Conservation (phyloP, 2,329 filamentous ascomycete genomes). For the Coniochaeta sp. region DNA sequence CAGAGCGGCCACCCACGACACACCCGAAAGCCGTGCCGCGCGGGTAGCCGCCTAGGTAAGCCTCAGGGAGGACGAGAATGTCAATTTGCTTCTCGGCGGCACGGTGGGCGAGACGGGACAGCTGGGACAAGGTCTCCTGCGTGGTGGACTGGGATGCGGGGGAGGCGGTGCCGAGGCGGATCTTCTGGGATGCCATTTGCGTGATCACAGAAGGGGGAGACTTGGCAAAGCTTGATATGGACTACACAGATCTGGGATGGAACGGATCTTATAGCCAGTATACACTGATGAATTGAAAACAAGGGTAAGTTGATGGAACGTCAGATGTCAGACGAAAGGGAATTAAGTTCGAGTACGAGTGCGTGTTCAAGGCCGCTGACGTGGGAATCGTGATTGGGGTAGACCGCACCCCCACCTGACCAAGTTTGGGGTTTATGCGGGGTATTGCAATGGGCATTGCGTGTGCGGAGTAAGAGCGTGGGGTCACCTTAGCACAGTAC, state of each 20-base stretch:
- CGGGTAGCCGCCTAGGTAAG: slow-evolving; percentile 87
- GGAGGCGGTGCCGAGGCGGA: slow-evolving; percentile 49
- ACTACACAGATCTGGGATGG: neutral
- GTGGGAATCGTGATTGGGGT: neutral
- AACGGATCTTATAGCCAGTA: neutral
- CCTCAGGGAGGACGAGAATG: slow-evolving; percentile 83
- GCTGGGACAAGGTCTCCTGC: slow-evolving; percentile 54
- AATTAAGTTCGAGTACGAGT: too few relatives aligned
- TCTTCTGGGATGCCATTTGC: slow-evolving; percentile 13
- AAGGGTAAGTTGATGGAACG: too few relatives aligned
- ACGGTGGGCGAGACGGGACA: slow-evolving; percentile 53
- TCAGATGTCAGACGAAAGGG: too few relatives aligned
- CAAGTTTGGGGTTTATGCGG: neutral
- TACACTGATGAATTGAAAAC: neutral
- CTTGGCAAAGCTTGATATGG: neutral
- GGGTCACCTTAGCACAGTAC: neutral
- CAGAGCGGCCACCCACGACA: slow-evolving; percentile 60
- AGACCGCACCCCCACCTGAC: neutral
- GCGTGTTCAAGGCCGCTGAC: neutral
- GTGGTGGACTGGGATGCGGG: slow-evolving; percentile 43
- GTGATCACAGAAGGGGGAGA: neutral
- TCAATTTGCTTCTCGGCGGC: slow-evolving; percentile 53
- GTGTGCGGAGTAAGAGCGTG: neutral
- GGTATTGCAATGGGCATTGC: neutral
- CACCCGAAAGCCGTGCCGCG: slow-evolving; percentile 73